Base-by-base conservation (phyloP, 352 stramenopile genomes). In the Globisporangium heterothallicum region DNA sequence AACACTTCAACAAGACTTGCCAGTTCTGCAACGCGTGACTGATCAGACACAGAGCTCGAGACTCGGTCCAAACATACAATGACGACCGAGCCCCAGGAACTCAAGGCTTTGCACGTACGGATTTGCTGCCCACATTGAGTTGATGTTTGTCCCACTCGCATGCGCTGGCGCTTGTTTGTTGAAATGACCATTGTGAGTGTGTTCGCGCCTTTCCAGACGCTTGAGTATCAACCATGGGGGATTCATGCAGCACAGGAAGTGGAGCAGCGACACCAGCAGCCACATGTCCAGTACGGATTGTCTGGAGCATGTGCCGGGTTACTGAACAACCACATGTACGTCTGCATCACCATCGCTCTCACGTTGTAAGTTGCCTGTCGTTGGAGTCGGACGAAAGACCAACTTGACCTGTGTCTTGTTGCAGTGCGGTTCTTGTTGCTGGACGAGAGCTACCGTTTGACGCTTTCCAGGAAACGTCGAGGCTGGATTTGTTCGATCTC, bases 401-500 rank as follows among this genome's bases (percentile, higher is more conserved):
- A 16, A 24, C 4, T 21, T 41, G 21, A 3, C 5, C 13, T 36
- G 16, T 18, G 35, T 19, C 19, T 41, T 60, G 7, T 30, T 19
- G 2, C 42, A 92, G 80, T 26, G 74, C 63, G 7, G 68, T 88
- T 12, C 59, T 92, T 7, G 63, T 88, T 10, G 76, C 74, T 4
- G 78, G 81, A 16, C 66, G 68, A 21, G 74, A 84, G 38, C 56
- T 70, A 3, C 57, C 62, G 14, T 58, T 64, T 3, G 70, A 76
- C 45, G 16, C 38, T 43, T 35, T 59, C 34, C 6, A 57, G 19
- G 48, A 66, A 35, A 26, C 43, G 19, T 50, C 74, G 47, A 59
- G 74, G 3, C 42, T 88, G 6, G 74, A 86, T 46, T 49, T 92
- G 8, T 92, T 90, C 45, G 78, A 89, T 29, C 36, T 84, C 22